These are phyloP conservation scores for Phytopythium chamaehyphon DNA, from an alignment of 352 stramenopile genomes.

Conservation along the genomic window DNA sequence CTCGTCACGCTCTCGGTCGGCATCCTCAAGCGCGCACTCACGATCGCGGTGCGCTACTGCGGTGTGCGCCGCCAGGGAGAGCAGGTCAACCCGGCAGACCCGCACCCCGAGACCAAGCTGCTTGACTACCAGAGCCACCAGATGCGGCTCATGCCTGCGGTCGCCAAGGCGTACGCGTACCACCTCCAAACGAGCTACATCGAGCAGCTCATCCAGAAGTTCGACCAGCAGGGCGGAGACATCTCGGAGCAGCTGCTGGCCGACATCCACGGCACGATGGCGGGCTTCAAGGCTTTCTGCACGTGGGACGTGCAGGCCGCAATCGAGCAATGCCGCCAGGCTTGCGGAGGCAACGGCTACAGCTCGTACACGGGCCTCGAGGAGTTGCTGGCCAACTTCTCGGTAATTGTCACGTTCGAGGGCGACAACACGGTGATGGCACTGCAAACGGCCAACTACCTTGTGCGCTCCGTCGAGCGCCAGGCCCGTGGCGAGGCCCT, in stretches of 20 bases:
- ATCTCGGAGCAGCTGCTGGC: constrained; percentile 71
- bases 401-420: constrained; percentile 96
- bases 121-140: constrained; percentile 95
- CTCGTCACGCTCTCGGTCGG: constrained; percentile 68
- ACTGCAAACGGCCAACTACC: constrained; percentile 87
- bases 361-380: constrained; percentile 88
- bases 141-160: constrained; percentile 89
- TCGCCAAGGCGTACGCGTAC: constrained; percentile 90
- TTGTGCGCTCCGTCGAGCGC: constrained; percentile 56
- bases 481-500: constrained; percentile 45
- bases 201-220: constrained; percentile 66
- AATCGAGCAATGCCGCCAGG: constrained; percentile 94
- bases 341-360: constrained; percentile 95
- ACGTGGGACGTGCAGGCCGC: constrained; percentile 86
- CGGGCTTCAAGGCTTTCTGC: constrained; percentile 92
- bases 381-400: constrained; percentile 90
- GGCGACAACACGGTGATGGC: constrained; percentile 97
- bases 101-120: constrained; percentile 79
- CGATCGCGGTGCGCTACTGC: constrained; percentile 92
- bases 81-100: constrained; percentile 43
- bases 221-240: constrained; percentile 74
- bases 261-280: constrained; percentile 94
- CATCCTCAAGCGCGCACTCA: constrained; percentile 89
- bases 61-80: constrained; percentile 88
- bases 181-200: constrained; percentile 91